Evolutionary conservation across 2,329 filamentous ascomycete genomes (phyloP).

Genomic region (Simplicillium aogashimaense): DNA sequence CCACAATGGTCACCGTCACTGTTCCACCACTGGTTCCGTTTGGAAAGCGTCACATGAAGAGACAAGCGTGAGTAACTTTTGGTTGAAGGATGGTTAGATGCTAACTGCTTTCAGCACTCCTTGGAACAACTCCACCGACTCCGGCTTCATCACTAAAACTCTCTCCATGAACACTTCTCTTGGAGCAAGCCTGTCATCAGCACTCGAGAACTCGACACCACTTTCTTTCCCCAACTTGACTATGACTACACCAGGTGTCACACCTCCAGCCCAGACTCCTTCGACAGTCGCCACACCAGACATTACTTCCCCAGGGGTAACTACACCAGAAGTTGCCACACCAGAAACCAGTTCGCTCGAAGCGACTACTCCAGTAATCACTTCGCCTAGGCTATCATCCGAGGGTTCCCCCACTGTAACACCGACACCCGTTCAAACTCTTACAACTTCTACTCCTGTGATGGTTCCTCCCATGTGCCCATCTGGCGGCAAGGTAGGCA

Average conservation of each 20-base stretch:
- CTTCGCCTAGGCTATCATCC: no score
- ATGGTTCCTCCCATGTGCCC: slow-evolving; percentile 12
- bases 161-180: slow-evolving; percentile 12
- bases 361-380: no score
- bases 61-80: slow-evolving; percentile 16
- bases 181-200: slow-evolving; percentile 19
- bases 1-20: slow-evolving; percentile 24
- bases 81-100: background rate
- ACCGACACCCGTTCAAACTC: background rate
- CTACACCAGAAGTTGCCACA: no score
- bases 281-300: no score
- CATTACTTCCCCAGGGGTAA: no score
- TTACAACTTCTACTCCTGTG: background rate
- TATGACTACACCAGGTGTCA: background rate
- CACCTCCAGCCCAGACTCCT: background rate
- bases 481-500: slow-evolving; percentile 22
- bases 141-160: slow-evolving; percentile 5
- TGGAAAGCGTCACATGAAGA: slow-evolving; percentile 15
- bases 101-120: slow-evolving; percentile 12
- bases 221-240: background rate
- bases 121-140: slow-evolving; percentile 21
- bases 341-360: no score
- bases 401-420: background rate
- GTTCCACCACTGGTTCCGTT: slow-evolving; percentile 8
- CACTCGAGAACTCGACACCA: background rate